phyloP scores from a whole-genome alignment of 2,329 filamentous ascomycete genomes.

The Colletotrichum tamarilloi region DNA sequence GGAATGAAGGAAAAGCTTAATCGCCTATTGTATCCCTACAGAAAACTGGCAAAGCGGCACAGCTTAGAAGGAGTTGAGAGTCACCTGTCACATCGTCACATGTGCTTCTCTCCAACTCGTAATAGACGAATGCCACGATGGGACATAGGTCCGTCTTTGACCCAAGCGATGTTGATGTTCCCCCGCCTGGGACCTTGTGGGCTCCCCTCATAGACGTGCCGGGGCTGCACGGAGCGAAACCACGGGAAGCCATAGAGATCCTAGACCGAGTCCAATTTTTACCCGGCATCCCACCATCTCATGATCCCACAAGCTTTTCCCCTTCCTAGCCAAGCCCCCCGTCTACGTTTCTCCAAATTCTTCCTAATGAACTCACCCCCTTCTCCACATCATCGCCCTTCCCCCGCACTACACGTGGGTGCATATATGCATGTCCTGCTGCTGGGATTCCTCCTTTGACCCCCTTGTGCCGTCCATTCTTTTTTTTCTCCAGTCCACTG shows the following conservation, averaged over 20 bases:
- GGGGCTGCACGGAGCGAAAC: constrained; percentile 17
- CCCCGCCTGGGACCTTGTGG: neutral
- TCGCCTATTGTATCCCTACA: neutral
- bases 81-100: constrained; percentile 5
- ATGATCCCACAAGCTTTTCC: neutral
- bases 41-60: neutral
- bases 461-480: constrained; percentile 29
- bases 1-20: neutral
- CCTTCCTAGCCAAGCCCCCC: neutral
- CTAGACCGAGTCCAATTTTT: neutral
- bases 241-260: neutral
- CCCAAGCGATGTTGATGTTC: constrained; percentile 5
- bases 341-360: constrained; percentile 28
- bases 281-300: neutral
- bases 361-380: neutral
- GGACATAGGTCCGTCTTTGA: constrained; percentile 14
- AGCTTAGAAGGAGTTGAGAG: neutral
- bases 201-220: neutral
- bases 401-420: constrained; percentile 30
- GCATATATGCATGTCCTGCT: constrained; percentile 31
- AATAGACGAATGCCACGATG: neutral
- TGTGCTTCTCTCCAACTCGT: neutral
- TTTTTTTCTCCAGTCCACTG: constrained; percentile 23
- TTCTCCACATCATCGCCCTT: constrained; percentile 23
- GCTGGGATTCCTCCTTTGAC: constrained; percentile 21